Evolutionary conservation across 805 yeast genomes (phyloP).

Genomic region (Candida krabiensis): DNA sequence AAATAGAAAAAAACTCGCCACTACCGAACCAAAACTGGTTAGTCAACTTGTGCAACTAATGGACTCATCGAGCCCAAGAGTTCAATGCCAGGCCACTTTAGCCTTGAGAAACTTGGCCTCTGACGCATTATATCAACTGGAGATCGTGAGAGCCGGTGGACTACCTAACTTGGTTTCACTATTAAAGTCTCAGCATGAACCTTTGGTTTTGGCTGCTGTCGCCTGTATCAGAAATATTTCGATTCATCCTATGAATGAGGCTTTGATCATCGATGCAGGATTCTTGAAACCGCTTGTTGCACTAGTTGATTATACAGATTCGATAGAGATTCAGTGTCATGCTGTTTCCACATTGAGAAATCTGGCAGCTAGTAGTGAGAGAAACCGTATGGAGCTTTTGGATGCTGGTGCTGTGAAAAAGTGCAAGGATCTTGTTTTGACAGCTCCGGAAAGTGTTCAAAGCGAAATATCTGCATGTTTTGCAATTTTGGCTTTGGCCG

Average conservation of each 20-base stretch:
- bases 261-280: conserved; percentile 94
- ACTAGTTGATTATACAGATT: conserved; percentile 78
- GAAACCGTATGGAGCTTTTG: conserved; percentile 85
- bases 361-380: conserved; percentile 92
- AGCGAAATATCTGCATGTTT: conserved; percentile 96
- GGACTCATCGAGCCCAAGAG: conserved; percentile 92
- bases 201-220: conserved; percentile 91
- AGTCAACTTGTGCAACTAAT: conserved; percentile 83
- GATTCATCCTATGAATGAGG: conserved; percentile 95
- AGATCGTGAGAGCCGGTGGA: conserved; percentile 94
- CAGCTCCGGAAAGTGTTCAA: conserved; percentile 89
- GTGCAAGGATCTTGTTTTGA: conserved; percentile 82
- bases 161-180: conserved; percentile 89
- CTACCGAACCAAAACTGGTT: conserved; percentile 91
- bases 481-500: conserved; percentile 95
- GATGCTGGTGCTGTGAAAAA: conserved; percentile 95
- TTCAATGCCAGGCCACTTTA: conserved; percentile 97
- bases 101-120: conserved; percentile 95
- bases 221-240: conserved; percentile 98
- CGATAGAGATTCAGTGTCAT: conserved; percentile 97
- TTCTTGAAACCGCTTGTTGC: conserved; percentile 88
- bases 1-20: conserved; percentile 83
- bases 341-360: conserved; percentile 95
- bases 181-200: conserved; percentile 86
- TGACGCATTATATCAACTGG: conserved; percentile 93